phyloP scores from a whole-genome alignment of 257 asterid genomes.

The Verbascum thapsus region DNA sequence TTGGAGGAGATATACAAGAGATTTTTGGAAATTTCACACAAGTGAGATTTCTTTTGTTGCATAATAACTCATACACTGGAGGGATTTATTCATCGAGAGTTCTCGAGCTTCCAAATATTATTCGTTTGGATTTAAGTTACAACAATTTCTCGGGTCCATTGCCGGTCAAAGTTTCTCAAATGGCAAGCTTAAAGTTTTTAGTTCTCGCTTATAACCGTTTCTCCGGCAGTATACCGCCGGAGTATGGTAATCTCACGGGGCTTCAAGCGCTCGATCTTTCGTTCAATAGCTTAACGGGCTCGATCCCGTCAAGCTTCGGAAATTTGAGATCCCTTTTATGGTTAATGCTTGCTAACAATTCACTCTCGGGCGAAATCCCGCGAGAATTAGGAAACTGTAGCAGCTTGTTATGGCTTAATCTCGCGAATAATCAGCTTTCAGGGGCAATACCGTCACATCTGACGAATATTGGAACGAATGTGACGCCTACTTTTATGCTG shows the following conservation, averaged over 20 bases:
- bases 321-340: slow-evolving; percentile 71
- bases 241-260: slow-evolving; percentile 59
- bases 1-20: slow-evolving; percentile 69
- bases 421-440: slow-evolving; percentile 63
- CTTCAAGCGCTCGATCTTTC: slow-evolving; percentile 93
- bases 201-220: slow-evolving; percentile 74
- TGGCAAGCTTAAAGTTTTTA: slow-evolving; percentile 62
- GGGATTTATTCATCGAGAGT: slow-evolving; percentile 68
- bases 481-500: slow-evolving; percentile 54
- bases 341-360: slow-evolving; percentile 87
- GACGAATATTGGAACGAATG: slow-evolving; percentile 57
- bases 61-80: slow-evolving; percentile 57
- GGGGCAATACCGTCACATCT: slow-evolving; percentile 60
- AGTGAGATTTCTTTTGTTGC: slow-evolving; percentile 68
- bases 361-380: slow-evolving; percentile 63
- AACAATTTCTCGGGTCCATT: slow-evolving; percentile 69
- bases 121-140: slow-evolving; percentile 78
- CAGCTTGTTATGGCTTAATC: slow-evolving; percentile 82
- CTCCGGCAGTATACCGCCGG: slow-evolving; percentile 70
- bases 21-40: slow-evolving; percentile 63
- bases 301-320: slow-evolving; percentile 69
- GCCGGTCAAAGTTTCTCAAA: slow-evolving; percentile 58
- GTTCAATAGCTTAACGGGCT: slow-evolving; percentile 57
- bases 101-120: slow-evolving; percentile 52
- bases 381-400: slow-evolving; percentile 77